Evolutionary conservation across 805 yeast genomes (phyloP), one percentile per base, ranked within the genome.

Genomic region (Pichia nakasei): DNA sequence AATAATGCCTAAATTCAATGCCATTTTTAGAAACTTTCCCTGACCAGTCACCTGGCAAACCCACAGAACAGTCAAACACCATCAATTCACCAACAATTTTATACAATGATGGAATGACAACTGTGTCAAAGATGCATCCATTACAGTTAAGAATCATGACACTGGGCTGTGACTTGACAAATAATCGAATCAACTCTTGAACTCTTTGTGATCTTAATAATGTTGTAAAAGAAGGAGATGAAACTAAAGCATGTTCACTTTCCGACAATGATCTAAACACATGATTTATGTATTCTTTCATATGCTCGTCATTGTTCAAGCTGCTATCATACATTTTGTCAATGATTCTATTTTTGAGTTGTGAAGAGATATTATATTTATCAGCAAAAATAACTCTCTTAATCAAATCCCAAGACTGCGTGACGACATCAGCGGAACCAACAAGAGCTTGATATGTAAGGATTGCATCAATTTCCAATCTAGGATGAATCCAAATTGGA

Each of bases 401-500:
- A 13, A 61, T 44, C 2, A 47, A 27, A 11, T 49, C 42, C 58
- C 57, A 53, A 17, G 53, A 52, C 11, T 45, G 41, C 1, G 48
- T 43, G 5, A 50, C 49, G 6, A 50, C 47, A 20, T 47, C 49
- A 0, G 54, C 54, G 29, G 60, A 57, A 0, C 60, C 62, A 8
- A 52, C 39, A 19, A 56, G 39, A 5, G 53, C 48, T 36, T 54
- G 56, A 39, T 55, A 61, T 2, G 68, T 63, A 33, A 59, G 39
- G 21, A 52, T 37, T 4, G 66, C 67, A 45, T 59, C 61, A 22
- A 52, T 49, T 27, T 52, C 52, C 41, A 64, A 44, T 21, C 60
- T 49, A 18, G 63, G 61, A 45, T 63, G 65, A 22, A 64, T 57
- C 68, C 67, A 64, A 13, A 64, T 47, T 33, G 56, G 46, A 37